Base-by-base conservation (phyloP, 805 yeast genomes). In the Pichia membranifaciens region DNA sequence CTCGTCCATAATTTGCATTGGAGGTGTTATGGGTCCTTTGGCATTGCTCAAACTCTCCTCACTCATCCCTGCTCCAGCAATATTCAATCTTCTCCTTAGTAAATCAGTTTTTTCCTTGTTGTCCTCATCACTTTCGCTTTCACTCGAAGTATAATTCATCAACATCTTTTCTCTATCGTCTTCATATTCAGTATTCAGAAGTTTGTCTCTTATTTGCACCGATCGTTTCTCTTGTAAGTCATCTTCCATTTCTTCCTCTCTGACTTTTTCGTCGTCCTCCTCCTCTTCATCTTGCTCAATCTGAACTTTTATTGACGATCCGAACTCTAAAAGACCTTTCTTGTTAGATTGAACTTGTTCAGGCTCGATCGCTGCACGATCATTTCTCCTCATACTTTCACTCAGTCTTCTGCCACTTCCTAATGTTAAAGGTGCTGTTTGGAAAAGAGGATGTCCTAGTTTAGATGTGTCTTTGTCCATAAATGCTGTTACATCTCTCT, bases 11-110 rank as follows among this genome's bases (percentile, higher is more conserved):
- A 68, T 50, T 45, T 70, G 71, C 5, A 51, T 57, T 25, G 59
- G 60, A 4, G 77, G 77, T 0, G 75, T 71, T 2, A 50, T 28
- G 1, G 72, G 71, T 18, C 38, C 50, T 18, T 43, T 49, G 16
- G 33, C 15, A 36, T 21, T 18, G 15, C n/a, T 25, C 7, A 6
- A 12, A 43, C 43, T 21, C 21, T 18, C 35, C n/a, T 32, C 16
- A 3, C 36, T 33, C 20, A 17, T n/a, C 8, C 29, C n/a, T 6
- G 17, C 9, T 9, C 7, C 17, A 15, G 13, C 13, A 5, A 40
- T 18, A 23, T 25, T 41, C 28, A 45, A 25, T 3, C 38, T 33
- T 23, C 37, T 31, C 25, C 38, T 39, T 15, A 38, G 28, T 15
- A 20, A 4, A 13, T 22, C 23, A 15, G 37, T 15, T 5, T 20